Evolutionary conservation across 352 stramenopile genomes (phyloP), one percentile per base, ranked within the genome.

Genomic region (Phytophthora uliginosa): DNA sequence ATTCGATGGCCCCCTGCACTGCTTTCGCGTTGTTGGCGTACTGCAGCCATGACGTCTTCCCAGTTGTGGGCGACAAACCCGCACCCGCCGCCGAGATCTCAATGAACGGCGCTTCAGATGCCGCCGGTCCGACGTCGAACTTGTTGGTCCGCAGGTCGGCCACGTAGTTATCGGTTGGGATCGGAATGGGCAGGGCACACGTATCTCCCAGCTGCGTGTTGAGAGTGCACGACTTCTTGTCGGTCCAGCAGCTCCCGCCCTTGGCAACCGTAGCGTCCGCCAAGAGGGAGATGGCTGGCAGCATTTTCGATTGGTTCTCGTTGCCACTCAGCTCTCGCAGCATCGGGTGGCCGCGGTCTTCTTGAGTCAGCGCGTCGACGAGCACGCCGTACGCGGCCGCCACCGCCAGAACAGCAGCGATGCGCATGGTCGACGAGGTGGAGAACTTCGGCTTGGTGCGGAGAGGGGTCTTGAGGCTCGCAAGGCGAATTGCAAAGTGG

Each of bases 141-240:
- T 63, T 64, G 50, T 89, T 87, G 3, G 45, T 45, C 18, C 81
- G 81, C 15, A 62, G 55, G 56, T 88, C 81, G 0, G 55, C 64
- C 2, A 89, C 82, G 69, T 89, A 90, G 73, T 88, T 90, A 72
- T 90, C 84, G 12, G 57, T 79, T 40, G 84, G 82, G 31, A 90
- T 75, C 10, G 81, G 79, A 20, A 78, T 78, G n/a, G 40, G 6
- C 3, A 73, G 5, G 0, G 6, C 2, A 36, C 70, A 77, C 0
- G 31, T 69, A 20, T 33, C 50, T 12, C 50, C 40, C 26, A 22
- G 59, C 18, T n/a, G 53, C 61, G 17, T 22, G 45, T 40, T 40
- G 2, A 38, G 8, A 38, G 10, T 38, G 3, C 28, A n/a, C 1
- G 69, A 5, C n/a, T n/a, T n/a, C n/a, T n/a, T n/a, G n/a, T n/a